Base-by-base conservation (phyloP, 257 asterid genomes). In the Buddleja alternifolia region DNA sequence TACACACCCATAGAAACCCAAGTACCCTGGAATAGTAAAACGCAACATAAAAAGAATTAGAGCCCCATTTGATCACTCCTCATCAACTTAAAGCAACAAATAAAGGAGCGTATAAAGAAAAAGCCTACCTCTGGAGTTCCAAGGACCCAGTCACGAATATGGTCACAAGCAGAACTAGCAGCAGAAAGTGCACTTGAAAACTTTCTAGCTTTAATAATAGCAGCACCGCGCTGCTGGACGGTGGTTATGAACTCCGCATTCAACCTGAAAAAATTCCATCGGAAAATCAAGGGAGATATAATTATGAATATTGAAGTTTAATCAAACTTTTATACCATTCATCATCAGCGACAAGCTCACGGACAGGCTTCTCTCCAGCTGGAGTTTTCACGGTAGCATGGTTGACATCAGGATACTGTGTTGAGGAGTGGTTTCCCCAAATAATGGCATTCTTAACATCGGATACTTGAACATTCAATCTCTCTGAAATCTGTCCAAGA, bases 141-240 rank as follows among this genome's bases (percentile, higher is more conserved):
- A 73, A 92, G 90, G 57, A 90, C 96, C 98, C 97, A 92, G 60
- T 92, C 91, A 72, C 98, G 98, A 19, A 92, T 92, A 72, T 92
- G 97, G 72, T 92, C 98, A 68, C 98, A 92, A 23, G 98, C 98
- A 76, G 96, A 80, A 75, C 98, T 92, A 68, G 98, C 98, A 76
- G 98, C 98, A 50, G 97, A 92, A 19, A 92, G 97, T 4, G 98
- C 98, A 78, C 98, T 92, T 3, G 98, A 92, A 10, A 92, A 75
- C 83, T 92, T 92, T 60, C 98, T 85, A 47, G 98, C 98, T 70
- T 92, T 92, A 73, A 92, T 92, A 54, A 92, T 92, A 39, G 98
- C 98, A 79, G 98, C 98, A 29, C 98, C 98, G 63, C 98, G 95
- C 47, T 92, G 98, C 65, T 92, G 98, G 63, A 92, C 98, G 7